These are phyloP conservation scores for Manihot esculenta DNA, from an alignment of 441 rosid species.

Conservation along the genomic window DNA sequence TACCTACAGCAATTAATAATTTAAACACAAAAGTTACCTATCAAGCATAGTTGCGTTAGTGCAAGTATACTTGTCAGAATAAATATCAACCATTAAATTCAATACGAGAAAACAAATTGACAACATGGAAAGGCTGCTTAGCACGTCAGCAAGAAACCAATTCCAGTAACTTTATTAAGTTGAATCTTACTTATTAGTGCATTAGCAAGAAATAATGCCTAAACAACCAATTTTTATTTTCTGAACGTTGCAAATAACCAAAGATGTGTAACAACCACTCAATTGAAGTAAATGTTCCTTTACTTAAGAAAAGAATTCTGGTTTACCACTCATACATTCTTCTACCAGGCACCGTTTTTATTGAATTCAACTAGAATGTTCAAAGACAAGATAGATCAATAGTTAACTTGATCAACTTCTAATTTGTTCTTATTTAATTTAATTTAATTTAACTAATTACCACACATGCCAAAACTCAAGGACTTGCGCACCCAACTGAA, in stretches of 20 bases:
- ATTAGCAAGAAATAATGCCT: neutral
- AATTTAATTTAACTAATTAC: neutral
- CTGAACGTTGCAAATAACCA: neutral
- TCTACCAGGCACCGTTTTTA: neutral
- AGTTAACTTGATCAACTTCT: neutral
- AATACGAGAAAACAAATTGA: neutral
- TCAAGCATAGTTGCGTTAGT: neutral
- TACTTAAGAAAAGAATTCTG: neutral
- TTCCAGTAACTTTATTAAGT: neutral
- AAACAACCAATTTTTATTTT: neutral
- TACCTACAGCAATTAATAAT: conserved; percentile 49
- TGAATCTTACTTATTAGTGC: neutral
- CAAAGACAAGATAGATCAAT: neutral
- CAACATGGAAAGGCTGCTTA: too few relatives aligned
- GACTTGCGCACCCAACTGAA: neutral
- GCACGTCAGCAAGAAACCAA: neutral
- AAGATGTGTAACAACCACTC: neutral
- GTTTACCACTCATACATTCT: neutral
- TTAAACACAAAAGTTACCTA: conserved; percentile 8
- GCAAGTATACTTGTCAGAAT: neutral
- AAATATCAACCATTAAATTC: neutral
- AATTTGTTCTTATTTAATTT: neutral
- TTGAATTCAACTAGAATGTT: conserved; percentile 2
- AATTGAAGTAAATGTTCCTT: neutral
- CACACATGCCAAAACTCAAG: conserved; percentile 9